Evolutionary conservation across 352 stramenopile species (phyloP).

Genomic region (Globisporangium uncinulatum): DNA sequence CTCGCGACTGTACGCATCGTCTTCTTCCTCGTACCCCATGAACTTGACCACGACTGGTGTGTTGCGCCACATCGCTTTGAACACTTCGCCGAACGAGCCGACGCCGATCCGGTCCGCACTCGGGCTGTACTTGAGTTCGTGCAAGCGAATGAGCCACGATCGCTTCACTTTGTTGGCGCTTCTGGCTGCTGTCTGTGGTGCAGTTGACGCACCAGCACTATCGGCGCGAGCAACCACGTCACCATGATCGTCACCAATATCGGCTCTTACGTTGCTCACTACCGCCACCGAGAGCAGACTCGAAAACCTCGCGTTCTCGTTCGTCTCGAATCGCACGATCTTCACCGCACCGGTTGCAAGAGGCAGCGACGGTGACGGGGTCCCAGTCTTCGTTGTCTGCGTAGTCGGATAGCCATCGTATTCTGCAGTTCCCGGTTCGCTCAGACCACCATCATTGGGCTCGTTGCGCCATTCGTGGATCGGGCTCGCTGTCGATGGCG

Average conservation of each 20-base stretch:
- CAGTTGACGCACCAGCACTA: too few species aligned
- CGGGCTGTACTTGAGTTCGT: not conserved
- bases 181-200: too few species aligned
- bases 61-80: too few species aligned
- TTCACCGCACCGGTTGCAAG: not conserved
- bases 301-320: not conserved
- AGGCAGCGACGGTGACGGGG: too few species aligned
- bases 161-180: not conserved
- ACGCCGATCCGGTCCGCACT: not conserved
- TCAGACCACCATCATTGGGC: not conserved
- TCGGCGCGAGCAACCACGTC: too few species aligned
- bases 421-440: too few species aligned
- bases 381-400: too few species aligned
- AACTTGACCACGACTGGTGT: slow-evolving; percentile 6
- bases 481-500: not conserved
- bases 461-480: not conserved
- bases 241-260: not conserved
- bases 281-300: not conserved
- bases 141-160: slow-evolving; percentile 4
- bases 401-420: not conserved
- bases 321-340: slow-evolving; percentile 1
- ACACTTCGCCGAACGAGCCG: too few species aligned
- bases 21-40: slow-evolving; percentile 1
- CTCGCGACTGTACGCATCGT: not conserved
- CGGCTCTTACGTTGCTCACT: not conserved